A percentile compares a stretch with the other conserved stretches of the same genome.
These are phyloP conservation scores for Colletotrichum trifolii DNA, from an alignment of 2,329 filamentous ascomycete species.

Conservation along the genomic window DNA sequence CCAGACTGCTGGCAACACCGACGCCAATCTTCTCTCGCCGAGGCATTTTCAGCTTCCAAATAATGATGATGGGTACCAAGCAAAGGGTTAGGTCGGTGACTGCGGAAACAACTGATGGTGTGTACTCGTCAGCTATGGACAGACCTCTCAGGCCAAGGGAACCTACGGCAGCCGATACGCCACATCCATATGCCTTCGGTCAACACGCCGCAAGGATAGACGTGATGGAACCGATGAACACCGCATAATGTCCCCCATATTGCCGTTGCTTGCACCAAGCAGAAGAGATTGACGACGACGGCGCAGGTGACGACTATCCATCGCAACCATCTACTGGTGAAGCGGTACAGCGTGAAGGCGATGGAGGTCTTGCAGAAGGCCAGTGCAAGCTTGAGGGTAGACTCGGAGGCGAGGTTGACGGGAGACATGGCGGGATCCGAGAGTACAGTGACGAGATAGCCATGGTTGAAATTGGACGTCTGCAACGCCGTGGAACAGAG, in stretches of 20 bases:
- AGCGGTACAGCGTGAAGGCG: neutral
- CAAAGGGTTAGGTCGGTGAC: constrained; percentile 43
- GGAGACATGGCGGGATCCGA: neutral
- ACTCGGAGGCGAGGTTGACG: neutral
- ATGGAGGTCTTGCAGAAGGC: constrained; percentile 1
- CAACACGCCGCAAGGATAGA: neutral
- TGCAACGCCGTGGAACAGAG: neutral
- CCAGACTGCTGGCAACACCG: constrained; percentile 38
- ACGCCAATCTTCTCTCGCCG: constrained; percentile 43
- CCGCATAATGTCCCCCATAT: neutral
- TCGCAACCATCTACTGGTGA: neutral
- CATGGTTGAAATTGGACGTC: neutral
- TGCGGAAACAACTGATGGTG: neutral
- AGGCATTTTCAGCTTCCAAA: constrained; percentile 44
- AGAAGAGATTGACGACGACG: neutral
- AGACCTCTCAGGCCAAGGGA: neutral
- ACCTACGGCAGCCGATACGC: neutral
- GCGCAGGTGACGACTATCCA: neutral
- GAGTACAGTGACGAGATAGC: neutral
- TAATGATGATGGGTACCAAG: constrained; percentile 43
- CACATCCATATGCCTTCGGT: neutral
- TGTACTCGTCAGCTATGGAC: neutral
- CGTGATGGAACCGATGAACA: neutral
- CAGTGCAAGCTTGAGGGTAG: neutral
- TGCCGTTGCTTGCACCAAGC: neutral